phyloP scores from a whole-genome alignment of 768 basidiomycete genomes.

The Russula sp. region DNA sequence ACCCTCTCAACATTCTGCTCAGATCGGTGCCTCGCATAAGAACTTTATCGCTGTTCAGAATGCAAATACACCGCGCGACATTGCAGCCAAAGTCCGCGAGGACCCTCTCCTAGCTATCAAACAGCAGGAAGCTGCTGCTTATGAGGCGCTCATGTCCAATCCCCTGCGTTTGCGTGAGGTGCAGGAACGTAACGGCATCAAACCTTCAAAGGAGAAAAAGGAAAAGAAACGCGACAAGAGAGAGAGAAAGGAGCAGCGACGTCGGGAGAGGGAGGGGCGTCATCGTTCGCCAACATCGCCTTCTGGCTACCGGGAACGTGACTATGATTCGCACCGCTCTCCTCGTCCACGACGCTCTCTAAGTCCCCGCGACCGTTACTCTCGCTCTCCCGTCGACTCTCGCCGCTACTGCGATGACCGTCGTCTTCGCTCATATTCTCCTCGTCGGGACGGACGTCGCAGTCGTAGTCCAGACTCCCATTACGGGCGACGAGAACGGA shows the following conservation, averaged over 20 bases:
- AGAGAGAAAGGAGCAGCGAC: constrained; percentile 27
- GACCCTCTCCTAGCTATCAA: constrained; percentile 97
- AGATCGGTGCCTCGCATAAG: constrained; percentile 84
- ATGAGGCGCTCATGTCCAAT: constrained; percentile 79
- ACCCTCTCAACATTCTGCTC: constrained; percentile 12
- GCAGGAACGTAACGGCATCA: constrained; percentile 76
- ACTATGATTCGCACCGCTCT: constrained; percentile 26
- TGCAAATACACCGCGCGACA: constrained; percentile 83
- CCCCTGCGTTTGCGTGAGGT: constrained; percentile 77
- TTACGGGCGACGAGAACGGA: constrained; percentile 6
- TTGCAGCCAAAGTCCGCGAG: constrained; percentile 90
- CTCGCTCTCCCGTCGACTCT: constrained; percentile 38
- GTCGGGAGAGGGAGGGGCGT: constrained; percentile 24
- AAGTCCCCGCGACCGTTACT: constrained; percentile 40
- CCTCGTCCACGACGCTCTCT: constrained; percentile 34
- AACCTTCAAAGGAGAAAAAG: constrained; percentile 65
- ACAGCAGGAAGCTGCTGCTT: constrained; percentile 92
- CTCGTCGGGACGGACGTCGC: constrained; percentile 27
- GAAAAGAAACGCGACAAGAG: constrained; percentile 54
- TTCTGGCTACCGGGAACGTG: constrained; percentile 29
- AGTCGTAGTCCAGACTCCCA: constrained; percentile 17
- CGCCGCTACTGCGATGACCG: constrained; percentile 26
- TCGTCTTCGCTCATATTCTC: constrained; percentile 20
- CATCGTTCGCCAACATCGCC: constrained; percentile 23
- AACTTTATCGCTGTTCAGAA: constrained; percentile 93